phyloP scores from a whole-genome alignment of 352 stramenopile genomes.

The Globisporangium viniferum region DNA sequence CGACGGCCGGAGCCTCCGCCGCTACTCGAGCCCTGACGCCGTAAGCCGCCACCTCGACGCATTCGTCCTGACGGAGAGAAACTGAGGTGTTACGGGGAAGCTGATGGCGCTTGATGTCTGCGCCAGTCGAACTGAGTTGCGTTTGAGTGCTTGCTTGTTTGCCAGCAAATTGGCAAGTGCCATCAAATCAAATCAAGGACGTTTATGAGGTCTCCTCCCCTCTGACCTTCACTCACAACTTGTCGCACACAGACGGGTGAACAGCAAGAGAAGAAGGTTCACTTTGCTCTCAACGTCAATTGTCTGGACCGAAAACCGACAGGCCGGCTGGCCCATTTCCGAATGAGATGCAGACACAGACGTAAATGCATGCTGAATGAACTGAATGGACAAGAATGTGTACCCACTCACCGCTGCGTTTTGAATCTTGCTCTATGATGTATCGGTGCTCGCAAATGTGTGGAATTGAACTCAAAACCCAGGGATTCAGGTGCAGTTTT shows the following conservation, averaged over 20 bases:
- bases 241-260: background rate
- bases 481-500: background rate
- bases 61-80: background rate
- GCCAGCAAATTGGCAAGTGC: conserved; percentile 1
- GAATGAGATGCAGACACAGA: background rate
- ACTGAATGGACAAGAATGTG: background rate
- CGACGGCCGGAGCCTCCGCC: conserved; percentile 3
- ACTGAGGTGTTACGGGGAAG: background rate
- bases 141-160: background rate
- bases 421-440: background rate
- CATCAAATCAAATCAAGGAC: background rate
- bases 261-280: background rate
- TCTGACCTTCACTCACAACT: conserved; percentile 6
- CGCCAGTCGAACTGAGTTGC: background rate
- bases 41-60: conserved; percentile 3
- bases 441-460: background rate
- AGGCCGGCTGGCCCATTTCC: background rate
- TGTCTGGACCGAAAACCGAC: background rate
- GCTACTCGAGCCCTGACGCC: conserved; percentile 6
- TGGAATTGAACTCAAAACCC: background rate
- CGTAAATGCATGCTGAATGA: background rate
- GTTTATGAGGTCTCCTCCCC: background rate
- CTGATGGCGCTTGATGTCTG: background rate
- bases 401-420: background rate
- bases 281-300: background rate